Evolutionary conservation across 2,329 filamentous ascomycete species (phyloP).

Genomic region (Aspergillus cejpii): DNA sequence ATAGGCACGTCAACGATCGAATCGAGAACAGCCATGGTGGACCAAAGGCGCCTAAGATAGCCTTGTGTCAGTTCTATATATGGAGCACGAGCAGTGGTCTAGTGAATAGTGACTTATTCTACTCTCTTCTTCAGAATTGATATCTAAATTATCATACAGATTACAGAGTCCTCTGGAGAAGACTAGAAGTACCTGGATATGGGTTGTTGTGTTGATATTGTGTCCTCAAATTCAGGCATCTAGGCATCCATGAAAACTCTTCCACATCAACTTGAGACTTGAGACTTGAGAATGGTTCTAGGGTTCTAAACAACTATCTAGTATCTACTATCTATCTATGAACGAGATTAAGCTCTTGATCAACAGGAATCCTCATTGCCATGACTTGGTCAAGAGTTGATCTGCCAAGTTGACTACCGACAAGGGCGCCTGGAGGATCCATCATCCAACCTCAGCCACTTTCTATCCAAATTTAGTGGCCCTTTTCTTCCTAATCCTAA

Average conservation of each 20-base stretch:
- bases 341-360: no score
- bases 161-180: no score
- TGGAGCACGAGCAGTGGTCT: no score
- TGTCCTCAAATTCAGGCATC: background rate
- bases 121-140: no score
- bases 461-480: no score
- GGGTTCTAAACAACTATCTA: no score
- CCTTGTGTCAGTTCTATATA: background rate
- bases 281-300: no score
- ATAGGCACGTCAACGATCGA: background rate
- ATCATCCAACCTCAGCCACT: background rate
- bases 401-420: no score
- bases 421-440: background rate
- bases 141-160: background rate
- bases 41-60: constrained; percentile 14
- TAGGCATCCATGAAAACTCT: constrained; percentile 15
- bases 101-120: no score
- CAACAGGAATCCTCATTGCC: background rate
- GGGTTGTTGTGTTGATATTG: background rate
- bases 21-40: constrained; percentile 6
- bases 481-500: no score
- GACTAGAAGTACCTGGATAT: no score
- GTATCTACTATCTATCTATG: no score
- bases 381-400: background rate
- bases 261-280: constrained; percentile 1